Evolutionary conservation across 352 stramenopile genomes (phyloP).

Genomic region (Phytophthora pinifolia): DNA sequence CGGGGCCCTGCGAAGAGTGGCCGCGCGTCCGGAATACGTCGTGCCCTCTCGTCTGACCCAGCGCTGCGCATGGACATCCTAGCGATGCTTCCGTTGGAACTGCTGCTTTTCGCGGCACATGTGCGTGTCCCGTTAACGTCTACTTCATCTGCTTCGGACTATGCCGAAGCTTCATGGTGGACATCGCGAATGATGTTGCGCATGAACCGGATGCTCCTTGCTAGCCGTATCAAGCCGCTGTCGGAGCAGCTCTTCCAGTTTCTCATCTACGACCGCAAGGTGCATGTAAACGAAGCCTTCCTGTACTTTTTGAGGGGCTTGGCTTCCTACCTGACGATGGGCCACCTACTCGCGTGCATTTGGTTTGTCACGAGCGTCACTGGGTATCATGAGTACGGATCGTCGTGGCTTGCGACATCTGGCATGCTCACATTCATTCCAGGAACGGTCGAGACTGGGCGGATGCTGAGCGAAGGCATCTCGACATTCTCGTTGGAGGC

Average conservation of each 20-base stretch:
- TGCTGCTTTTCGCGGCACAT: slow-evolving; percentile 31
- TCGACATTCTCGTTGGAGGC: slow-evolving; percentile 2
- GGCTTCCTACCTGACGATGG: slow-evolving; percentile 53
- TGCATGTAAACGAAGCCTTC: slow-evolving; percentile 38
- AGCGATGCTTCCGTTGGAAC: slow-evolving; percentile 52
- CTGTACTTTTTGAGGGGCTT: slow-evolving; percentile 56
- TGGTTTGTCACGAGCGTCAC: slow-evolving; percentile 57
- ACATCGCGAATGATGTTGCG: slow-evolving; percentile 44
- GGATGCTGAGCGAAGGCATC: slow-evolving; percentile 13
- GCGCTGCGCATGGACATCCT: slow-evolving; percentile 40
- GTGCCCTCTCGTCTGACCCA: slow-evolving; percentile 21
- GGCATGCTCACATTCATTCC: slow-evolving; percentile 49
- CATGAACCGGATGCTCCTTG: slow-evolving; percentile 56
- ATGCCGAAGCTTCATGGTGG: slow-evolving; percentile 30
- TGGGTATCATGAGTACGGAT: slow-evolving; percentile 32
- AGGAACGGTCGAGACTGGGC: slow-evolving; percentile 7
- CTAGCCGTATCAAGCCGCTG: slow-evolving; percentile 36
- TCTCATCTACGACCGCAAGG: slow-evolving; percentile 54
- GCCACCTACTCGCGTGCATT: slow-evolving; percentile 60
- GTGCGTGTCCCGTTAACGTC: slow-evolving; percentile 10
- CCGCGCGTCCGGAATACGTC: slow-evolving; percentile 4
- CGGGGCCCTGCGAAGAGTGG: background rate
- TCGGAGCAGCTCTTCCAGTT: slow-evolving; percentile 62
- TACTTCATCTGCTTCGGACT: background rate
- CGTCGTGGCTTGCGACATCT: slow-evolving; percentile 59